Evolutionary conservation across 2,329 filamentous ascomycete species (phyloP).

Genomic region (Colletotrichum theobromicola): DNA sequence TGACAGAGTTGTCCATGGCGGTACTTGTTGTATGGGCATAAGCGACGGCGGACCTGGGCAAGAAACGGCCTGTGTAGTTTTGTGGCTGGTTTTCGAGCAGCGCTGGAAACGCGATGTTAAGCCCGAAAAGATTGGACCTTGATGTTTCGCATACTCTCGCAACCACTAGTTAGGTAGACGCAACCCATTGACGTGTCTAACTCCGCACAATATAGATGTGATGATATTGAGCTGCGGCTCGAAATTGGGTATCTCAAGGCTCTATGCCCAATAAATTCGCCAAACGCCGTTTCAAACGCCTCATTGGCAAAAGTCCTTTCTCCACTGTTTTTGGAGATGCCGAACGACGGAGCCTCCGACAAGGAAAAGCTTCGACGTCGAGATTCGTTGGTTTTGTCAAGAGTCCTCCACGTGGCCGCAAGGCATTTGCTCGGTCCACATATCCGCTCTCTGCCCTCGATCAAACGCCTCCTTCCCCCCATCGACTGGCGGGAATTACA

Average conservation of each 20-base stretch:
- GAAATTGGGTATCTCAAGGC: constrained; percentile 12
- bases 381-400: background rate
- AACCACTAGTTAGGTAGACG: rapidly evolving
- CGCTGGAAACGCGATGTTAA: rapidly evolving
- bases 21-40: background rate
- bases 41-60: background rate
- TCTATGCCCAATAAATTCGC: background rate
- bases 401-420: no score
- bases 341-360: background rate
- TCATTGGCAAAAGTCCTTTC: no score
- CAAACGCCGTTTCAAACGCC: background rate
- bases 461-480: background rate
- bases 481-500: background rate
- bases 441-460: background rate
- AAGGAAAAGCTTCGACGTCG: background rate
- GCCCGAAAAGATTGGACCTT: background rate
- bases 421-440: no score
- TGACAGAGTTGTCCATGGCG: background rate
- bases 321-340: background rate
- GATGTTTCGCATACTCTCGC: background rate
- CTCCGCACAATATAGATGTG: background rate
- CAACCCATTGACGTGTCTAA: background rate
- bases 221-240: background rate
- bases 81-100: rapidly evolving
- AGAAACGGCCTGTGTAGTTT: background rate